Percentiles rank a stretch among this genome's conserved stretches.
These are phyloP conservation scores for Fraxinus velutina DNA, from an alignment of 305 asterid species.

Conservation along the genomic window DNA sequence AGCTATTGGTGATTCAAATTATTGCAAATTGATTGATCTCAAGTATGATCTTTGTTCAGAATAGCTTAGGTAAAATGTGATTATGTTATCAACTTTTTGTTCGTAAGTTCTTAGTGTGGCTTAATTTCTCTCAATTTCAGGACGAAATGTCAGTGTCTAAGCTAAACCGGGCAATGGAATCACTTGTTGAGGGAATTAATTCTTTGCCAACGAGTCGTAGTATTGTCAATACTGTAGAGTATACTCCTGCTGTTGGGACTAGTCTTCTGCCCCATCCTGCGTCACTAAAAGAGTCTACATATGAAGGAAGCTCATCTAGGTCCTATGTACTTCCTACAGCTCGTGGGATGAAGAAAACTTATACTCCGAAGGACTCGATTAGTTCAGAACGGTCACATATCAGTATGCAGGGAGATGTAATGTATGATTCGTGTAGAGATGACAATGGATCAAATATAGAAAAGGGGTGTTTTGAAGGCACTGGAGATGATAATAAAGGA, in stretches of 20 bases:
- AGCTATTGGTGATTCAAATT: background rate
- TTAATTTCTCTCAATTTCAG: slow-evolving; percentile 23
- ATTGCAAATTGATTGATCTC: background rate
- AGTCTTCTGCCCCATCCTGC: slow-evolving; percentile 55
- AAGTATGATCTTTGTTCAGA: background rate
- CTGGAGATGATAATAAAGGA: slow-evolving; percentile 25
- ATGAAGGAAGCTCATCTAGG: slow-evolving; percentile 45
- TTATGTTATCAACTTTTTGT: slow-evolving; percentile 1
- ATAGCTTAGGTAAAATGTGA: background rate
- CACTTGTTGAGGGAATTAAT: slow-evolving; percentile 61
- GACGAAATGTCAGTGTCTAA: slow-evolving; percentile 22
- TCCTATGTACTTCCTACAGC: slow-evolving; percentile 30
- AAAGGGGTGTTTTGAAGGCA: slow-evolving; percentile 29
- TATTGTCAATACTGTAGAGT: slow-evolving; percentile 36
- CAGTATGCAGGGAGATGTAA: slow-evolving; percentile 19
- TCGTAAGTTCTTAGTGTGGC: background rate
- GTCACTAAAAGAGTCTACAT: slow-evolving; percentile 35
- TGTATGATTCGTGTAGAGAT: slow-evolving; percentile 18
- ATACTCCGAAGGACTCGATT: slow-evolving; percentile 30
- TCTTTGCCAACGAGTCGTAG: slow-evolving; percentile 47
- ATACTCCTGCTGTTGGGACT: slow-evolving; percentile 35
- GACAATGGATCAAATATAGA: slow-evolving; percentile 29
- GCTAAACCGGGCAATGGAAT: slow-evolving; percentile 43
- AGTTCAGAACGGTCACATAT: slow-evolving; percentile 42
- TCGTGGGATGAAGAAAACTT: slow-evolving; percentile 30